Evolutionary conservation across 768 basidiomycete species (phyloP), one percentile per base, ranked within the genome.

Genomic region (Holtermannia corniformis): DNA sequence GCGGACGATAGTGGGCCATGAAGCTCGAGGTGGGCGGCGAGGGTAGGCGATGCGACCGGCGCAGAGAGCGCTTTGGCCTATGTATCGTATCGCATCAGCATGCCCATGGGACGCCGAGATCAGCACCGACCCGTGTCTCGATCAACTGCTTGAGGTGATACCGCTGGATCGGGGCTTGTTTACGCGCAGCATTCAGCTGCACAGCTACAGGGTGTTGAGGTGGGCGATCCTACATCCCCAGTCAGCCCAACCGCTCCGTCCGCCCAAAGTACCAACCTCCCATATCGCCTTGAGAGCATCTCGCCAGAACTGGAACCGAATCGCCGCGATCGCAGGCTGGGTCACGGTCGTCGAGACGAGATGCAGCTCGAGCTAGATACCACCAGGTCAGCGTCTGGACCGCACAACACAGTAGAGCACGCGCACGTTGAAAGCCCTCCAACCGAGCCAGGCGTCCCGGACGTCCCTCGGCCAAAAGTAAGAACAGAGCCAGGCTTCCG

Each of bases 271-370:
- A 43, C 55, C 14, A 37, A 57, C 55, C 41, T 57, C 52, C 56
- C 56, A 57, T 14, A 67, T 65, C 1, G 58, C 51, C 20, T 62
- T 67, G 23, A 72, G 42, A 3, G 70, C 63, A 51, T 72, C 70
- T 49, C 65, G 55, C 70, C 70, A 72, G 58, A 72, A 72, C 44
- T 72, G 70, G 51, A 67, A 72, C 42, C 70, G 63, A 47, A 72
- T 72, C 4, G 68, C 60, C 4, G 68, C 68, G 11, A 72, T 60
- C 5, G 66, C 68, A 41, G 70, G 70, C 51, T 70, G 68, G 19
- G 62, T 56, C 19, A 70, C 56, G 1, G 62, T 61, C 0, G 64
- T 59, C 3, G 63, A 53, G 0, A 72, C 66, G 20, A 67, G 57
- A 47, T 72, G 70, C 3, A 72, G 56, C 51, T 72, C 70, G 27